Evolutionary conservation across 768 basidiomycete genomes (phyloP), one percentile per base, ranked within the genome.

Genomic region (Mycena rebaudengoi): DNA sequence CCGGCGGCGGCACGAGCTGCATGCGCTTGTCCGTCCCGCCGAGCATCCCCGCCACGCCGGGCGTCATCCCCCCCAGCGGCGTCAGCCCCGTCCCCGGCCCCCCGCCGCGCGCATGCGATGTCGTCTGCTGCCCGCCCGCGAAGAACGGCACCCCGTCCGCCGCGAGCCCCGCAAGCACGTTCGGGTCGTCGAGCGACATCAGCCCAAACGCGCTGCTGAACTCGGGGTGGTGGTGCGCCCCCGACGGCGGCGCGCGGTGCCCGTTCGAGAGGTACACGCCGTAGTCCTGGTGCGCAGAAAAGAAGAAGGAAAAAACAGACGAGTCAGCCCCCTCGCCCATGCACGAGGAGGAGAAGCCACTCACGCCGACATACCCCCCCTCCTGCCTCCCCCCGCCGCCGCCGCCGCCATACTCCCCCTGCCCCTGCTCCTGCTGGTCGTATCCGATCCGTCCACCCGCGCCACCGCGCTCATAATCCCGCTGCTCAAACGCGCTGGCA

Each of bases 111-210:
- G 73, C n/a, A n/a, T n/a, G n/a, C n/a, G n/a, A n/a, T n/a, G n/a
- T n/a, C n/a, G n/a, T n/a, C n/a, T n/a, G n/a, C n/a, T n/a, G n/a
- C n/a, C n/a, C n/a, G n/a, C n/a, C n/a, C n/a, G n/a, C n/a, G n/a
- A 92, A 92, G 80, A 92, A 92, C 0, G 90, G 87, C 14, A 84
- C 80, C 7, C 82, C 85, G 60, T 89, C 88, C 4, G 73, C 74
- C 1, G 86, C 74, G 48, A 91, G 79, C 2, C 88, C 85, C 0
- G 90, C 87, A 35, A 92, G 80, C 8, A 89, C 87, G 55, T 84
- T 84, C 1, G 88, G 86, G 70, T 94, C 92, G 59, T 92, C 91
- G 51, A 94, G 81, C 20, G 86, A 87, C 88, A 94, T 85, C 52
- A 90, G 81, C 8, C 90, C 92, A 71, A 94, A 93, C 1, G 88